Conservation (phyloP, 2,329 filamentous ascomycete genomes). For the Nemania abortiva region DNA sequence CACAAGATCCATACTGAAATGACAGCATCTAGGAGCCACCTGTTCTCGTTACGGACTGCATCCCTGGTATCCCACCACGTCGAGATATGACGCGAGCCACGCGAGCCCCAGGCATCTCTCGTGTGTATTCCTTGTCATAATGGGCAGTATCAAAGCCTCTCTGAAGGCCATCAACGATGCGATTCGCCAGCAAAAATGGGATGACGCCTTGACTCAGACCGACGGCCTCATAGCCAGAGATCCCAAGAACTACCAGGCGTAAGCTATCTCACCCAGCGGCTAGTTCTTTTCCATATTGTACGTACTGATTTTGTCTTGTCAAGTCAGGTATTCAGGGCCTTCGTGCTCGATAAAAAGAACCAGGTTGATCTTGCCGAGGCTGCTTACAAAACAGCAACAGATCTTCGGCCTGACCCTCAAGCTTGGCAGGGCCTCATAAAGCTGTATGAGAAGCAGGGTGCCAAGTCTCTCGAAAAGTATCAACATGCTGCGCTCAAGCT, state of each 20-base stretch:
- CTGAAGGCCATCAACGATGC: constrained; percentile 85
- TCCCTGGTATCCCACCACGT: constrained; percentile 6
- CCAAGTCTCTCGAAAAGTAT: constrained; percentile 78
- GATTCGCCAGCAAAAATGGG: constrained; percentile 82
- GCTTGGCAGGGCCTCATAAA: constrained; percentile 92
- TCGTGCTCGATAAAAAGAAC: constrained; percentile 82
- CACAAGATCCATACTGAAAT: constrained; percentile 32
- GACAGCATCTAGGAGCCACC: constrained; percentile 40
- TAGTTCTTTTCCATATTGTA: background rate
- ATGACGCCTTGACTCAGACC: constrained; percentile 77
- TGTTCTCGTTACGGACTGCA: background rate
- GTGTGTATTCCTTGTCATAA: constrained; percentile 48
- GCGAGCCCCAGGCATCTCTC: constrained; percentile 28
- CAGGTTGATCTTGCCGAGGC: constrained; percentile 79
- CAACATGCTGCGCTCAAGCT: constrained; percentile 78
- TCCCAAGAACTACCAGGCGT: constrained; percentile 84
- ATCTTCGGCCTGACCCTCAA: constrained; percentile 81
- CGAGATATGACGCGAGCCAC: constrained; percentile 47
- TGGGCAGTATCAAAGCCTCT: constrained; percentile 74
- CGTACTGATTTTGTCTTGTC: constrained; percentile 14
- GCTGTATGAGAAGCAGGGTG: constrained; percentile 83
- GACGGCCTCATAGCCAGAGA: constrained; percentile 78
- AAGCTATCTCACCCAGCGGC: constrained; percentile 49
- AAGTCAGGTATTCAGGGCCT: constrained; percentile 87
- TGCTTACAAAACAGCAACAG: constrained; percentile 79